These are phyloP conservation scores for Tolypocladium amazonense DNA, from an alignment of 2,329 filamentous ascomycete species.

Conservation along the genomic window DNA sequence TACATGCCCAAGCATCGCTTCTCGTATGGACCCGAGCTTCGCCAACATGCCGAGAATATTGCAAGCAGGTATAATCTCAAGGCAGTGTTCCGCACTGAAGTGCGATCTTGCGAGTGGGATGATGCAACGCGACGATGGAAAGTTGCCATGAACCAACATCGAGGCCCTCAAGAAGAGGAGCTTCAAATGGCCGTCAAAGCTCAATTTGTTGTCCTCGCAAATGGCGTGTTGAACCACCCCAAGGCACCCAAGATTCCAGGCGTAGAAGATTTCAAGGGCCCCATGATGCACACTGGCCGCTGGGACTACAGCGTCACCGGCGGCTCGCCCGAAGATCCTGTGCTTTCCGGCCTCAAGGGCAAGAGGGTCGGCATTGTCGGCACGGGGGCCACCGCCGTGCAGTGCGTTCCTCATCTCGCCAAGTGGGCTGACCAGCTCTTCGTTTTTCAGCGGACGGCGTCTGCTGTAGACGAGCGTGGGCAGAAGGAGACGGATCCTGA, in stretches of 20 bases:
- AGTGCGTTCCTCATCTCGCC: slow-evolving; percentile 32
- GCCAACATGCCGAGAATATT: slow-evolving; percentile 29
- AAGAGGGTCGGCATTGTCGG: slow-evolving; percentile 38
- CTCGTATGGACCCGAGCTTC: slow-evolving; percentile 29
- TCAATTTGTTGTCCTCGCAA: slow-evolving; percentile 27
- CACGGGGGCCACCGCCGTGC: slow-evolving; percentile 37
- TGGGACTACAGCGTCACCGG: slow-evolving; percentile 35
- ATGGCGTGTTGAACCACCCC: slow-evolving; percentile 27
- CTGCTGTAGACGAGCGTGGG: slow-evolving; percentile 25
- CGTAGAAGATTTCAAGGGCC: slow-evolving; percentile 28
- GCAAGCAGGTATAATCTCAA: slow-evolving; percentile 28
- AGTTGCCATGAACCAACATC: slow-evolving; percentile 10
- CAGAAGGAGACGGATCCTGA: slow-evolving; percentile 28
- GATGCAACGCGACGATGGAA: slow-evolving; percentile 18
- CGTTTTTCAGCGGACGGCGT: slow-evolving; percentile 47
- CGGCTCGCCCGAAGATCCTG: slow-evolving; percentile 25
- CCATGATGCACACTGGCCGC: slow-evolving; percentile 33
- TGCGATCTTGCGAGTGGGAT: slow-evolving; percentile 34
- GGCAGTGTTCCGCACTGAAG: slow-evolving; percentile 29
- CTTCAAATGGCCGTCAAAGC: slow-evolving; percentile 20
- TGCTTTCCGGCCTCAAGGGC: slow-evolving; percentile 31
- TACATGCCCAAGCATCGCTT: slow-evolving; percentile 45
- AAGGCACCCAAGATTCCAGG: slow-evolving; percentile 31
- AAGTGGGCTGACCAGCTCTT: slow-evolving; percentile 37
- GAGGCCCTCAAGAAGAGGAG: slow-evolving; percentile 10